Base-by-base conservation (phyloP, 352 stramenopile genomes). In the Phytophthora cajani region DNA sequence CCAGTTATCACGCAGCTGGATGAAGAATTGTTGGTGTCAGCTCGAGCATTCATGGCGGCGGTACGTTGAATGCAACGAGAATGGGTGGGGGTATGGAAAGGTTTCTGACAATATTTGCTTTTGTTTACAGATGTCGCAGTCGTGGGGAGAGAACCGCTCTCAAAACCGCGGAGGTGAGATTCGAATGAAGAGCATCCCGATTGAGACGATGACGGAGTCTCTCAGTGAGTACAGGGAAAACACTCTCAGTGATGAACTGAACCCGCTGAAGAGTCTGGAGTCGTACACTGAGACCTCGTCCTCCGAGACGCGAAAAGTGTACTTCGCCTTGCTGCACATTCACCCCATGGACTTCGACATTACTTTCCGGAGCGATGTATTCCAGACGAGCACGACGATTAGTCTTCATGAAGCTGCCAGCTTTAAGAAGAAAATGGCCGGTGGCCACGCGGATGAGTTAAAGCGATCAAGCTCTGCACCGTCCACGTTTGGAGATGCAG, bases 301-400 rank as follows among this genome's bases (percentile, higher is more conserved):
- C 0, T 85, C 87, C 0, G 85, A 94, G 65, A 79, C 87, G 7
- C 80, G 88, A 30, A 97, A 97, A 51, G 88, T 97, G 19, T 97
- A 97, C 67, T 97, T 97, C 63, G 88, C 90, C 17, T 69, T 96
- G 33, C 72, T 97, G 52, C 89, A 97, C 62, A 92, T 97, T 42
- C 90, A 97, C 46, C 88, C 90, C 1, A 90, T 97, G 59, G 88
- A 95, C 67, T 85, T 96, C 58, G 88, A 95, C 44, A 94, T 97
- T 60, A 97, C 90, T 21, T 97, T 92, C 56, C 84, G 90, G 42
- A 96, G 88, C 58, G 89, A 97, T 58, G 88, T 95, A 7, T 93
- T 94, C 44, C 88, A 95, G 67, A 79, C 84, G 5, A 85, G 71
- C 8, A 82, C 87, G 19, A 89, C 77, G 0, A 74, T 93, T 30